Base-by-base conservation (phyloP, 768 basidiomycete genomes). In the Hypsizygus marmoreus region DNA sequence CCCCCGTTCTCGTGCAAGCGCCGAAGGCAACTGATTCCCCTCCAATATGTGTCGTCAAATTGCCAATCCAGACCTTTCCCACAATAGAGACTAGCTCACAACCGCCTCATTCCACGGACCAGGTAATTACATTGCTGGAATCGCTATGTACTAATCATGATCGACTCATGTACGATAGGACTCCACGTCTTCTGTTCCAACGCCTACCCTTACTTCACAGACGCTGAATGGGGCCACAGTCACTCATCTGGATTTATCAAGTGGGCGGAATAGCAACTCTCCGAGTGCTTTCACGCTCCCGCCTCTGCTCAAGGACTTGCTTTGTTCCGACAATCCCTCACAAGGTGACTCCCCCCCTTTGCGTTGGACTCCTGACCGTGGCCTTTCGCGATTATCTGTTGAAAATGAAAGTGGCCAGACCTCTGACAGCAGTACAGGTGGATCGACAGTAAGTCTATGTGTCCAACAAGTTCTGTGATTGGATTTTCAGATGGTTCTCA, bases 401-500 rank as follows among this genome's bases (percentile, higher is more conserved):
- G 30, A 44, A 26, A n/a, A 32, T 7, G 44, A 49, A 19, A 37
- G 36, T 14, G 47, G 23, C 3, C 43, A 47, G 9, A 37, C 44
- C 13, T 53, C 54, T 14, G 54, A 55, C 10, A 32, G 37, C 14
- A 53, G 42, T 24, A 25, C 39, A 20, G 26, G 23, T 16, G 40
- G 38, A 10, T 30, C 39, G 17, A 41, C 43, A 26, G 48, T 43
- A 29, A 25, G 48, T 37, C 14, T n/a, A 2, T 7, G 4, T 31
- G 23, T 40, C 22, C 6, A 17, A 22, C 23, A 2, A 8, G 29
- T 46, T 14, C 6, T 16, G 9, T 30, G 10, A 8, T 12, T 40
- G 25, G 4, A 26, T 4, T 28, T 34, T 29, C 26, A 16, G 29
- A n/a, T n/a, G n/a, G n/a, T n/a, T n/a, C n/a, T n/a, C n/a, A n/a